A percentile compares a stretch with the other conserved stretches of the same genome.
phyloP scores from a whole-genome alignment of 257 asterid species.

The Salvia hispanica region DNA sequence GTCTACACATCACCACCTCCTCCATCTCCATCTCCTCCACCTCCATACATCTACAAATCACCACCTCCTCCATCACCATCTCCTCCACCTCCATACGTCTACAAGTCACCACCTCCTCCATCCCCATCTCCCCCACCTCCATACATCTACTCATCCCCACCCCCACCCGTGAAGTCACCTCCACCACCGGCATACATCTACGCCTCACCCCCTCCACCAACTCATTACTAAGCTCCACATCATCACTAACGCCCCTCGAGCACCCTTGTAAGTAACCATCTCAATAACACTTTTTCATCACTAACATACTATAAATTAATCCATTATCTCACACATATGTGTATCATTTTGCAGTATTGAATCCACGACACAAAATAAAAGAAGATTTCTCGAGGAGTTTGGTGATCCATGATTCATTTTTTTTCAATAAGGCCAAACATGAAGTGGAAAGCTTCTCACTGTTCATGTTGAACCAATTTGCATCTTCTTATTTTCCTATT shows the following conservation, averaged over 20 bases:
- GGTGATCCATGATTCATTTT: constrained; percentile 6
- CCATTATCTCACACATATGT: neutral
- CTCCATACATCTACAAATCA: neutral
- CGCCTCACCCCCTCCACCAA: constrained; percentile 57
- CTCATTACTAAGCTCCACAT: constrained; percentile 32
- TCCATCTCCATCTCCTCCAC: neutral
- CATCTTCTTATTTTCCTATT: constrained; percentile 33
- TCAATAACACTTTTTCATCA: neutral
- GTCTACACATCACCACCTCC: neutral
- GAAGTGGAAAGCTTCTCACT: constrained; percentile 28
- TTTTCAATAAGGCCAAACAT: constrained; percentile 43
- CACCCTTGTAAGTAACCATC: constrained; percentile 40
- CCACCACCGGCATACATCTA: constrained; percentile 49
- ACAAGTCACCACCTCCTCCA: neutral
- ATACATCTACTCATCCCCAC: constrained; percentile 47
- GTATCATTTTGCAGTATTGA: constrained; percentile 37
- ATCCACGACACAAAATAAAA: constrained; percentile 33
- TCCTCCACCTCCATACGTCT: neutral
- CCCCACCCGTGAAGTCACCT: constrained; percentile 55
- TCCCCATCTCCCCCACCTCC: constrained; percentile 36
- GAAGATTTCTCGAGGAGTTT: constrained; percentile 30
- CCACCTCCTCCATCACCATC: neutral
- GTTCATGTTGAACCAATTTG: constrained; percentile 35
- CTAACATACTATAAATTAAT: neutral
- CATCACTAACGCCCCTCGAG: constrained; percentile 2